phyloP scores from a whole-genome alignment of 169 alveolate species.

The Cryptosporidium viatorum region DNA sequence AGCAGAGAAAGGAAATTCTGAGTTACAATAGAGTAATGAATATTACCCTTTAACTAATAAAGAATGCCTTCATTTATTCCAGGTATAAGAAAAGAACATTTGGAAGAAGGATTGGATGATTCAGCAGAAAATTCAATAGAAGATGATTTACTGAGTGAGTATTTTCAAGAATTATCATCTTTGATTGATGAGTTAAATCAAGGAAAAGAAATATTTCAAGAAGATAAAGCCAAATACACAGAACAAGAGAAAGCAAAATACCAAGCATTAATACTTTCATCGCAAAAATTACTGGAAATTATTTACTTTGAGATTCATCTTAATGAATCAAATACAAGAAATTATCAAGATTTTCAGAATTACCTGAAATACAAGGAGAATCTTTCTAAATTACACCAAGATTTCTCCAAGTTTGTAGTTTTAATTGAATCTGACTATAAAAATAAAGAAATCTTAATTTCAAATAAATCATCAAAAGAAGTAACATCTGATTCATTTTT shows the following conservation, averaged over 20 bases:
- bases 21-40: too few relatives aligned
- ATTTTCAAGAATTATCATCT: slow-evolving; percentile 22
- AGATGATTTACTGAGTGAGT: neutral
- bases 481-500: neutral
- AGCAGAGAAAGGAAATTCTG: too few relatives aligned
- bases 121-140: neutral
- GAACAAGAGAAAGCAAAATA: neutral
- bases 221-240: neutral
- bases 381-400: neutral
- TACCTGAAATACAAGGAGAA: slow-evolving; percentile 14
- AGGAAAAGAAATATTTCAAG: neutral
- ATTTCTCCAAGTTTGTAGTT: slow-evolving; percentile 3
- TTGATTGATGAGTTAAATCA: slow-evolving; percentile 13
- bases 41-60: too few relatives aligned
- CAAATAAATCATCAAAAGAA: neutral
- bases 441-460: neutral
- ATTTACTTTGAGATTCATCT: slow-evolving; percentile 21
- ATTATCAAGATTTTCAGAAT: slow-evolving; percentile 25
- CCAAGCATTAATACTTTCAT: slow-evolving; percentile 12
- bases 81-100: neutral
- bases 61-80: neutral
- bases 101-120: neutral
- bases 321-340: slow-evolving; percentile 17
- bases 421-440: neutral
- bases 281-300: slow-evolving; percentile 34